A percentile compares a stretch with the other conserved stretches of the same genome.
phyloP scores from a whole-genome alignment of 1,284 basidiomycete species.

The Phylloporus gajari region DNA sequence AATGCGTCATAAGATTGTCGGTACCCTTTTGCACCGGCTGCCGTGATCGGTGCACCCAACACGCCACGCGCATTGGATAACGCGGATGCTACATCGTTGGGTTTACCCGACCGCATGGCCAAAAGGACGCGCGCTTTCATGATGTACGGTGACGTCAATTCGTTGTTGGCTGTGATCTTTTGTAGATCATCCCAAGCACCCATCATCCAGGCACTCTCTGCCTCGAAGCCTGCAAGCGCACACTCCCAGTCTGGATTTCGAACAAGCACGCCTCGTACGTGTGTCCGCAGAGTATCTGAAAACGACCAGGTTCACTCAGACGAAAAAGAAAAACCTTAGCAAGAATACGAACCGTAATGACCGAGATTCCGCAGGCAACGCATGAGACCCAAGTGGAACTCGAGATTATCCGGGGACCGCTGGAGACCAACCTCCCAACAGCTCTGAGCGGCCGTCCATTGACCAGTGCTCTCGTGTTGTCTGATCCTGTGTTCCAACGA shows the following conservation, averaged over 20 bases:
- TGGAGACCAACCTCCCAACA: conserved; percentile 99
- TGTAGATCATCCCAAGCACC: conserved; percentile 91
- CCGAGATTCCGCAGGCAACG: conserved; percentile 94
- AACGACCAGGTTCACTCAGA: background rate
- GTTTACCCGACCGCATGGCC: conserved; percentile 74
- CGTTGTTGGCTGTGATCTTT: conserved; percentile 62
- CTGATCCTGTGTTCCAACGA: conserved; percentile 97
- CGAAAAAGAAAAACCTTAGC: background rate
- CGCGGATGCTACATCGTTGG: conserved; percentile 57
- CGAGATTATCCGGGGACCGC: conserved; percentile 87
- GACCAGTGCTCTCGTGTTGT: conserved; percentile 96
- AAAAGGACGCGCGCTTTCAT: conserved; percentile 87
- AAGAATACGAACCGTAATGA: conserved; percentile 86
- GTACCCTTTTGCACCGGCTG: conserved; percentile 85
- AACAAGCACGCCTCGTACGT: conserved; percentile 91
- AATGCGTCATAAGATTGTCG: conserved; percentile 88
- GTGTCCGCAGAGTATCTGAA: conserved; percentile 93
- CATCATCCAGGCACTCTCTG: conserved; percentile 96
- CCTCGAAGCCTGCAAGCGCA: conserved; percentile 84
- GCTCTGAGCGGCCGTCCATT: conserved; percentile 98
- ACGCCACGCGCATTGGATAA: conserved; percentile 78
- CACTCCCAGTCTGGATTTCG: conserved; percentile 87
- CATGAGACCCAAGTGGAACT: conserved; percentile 90
- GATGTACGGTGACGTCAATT: conserved; percentile 68
- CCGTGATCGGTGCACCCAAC: conserved; percentile 84